Percentiles rank a stretch among this genome's conserved stretches.
Evolutionary conservation across 345 rosid genomes (phyloP).

Genomic region (Brassica incana): DNA sequence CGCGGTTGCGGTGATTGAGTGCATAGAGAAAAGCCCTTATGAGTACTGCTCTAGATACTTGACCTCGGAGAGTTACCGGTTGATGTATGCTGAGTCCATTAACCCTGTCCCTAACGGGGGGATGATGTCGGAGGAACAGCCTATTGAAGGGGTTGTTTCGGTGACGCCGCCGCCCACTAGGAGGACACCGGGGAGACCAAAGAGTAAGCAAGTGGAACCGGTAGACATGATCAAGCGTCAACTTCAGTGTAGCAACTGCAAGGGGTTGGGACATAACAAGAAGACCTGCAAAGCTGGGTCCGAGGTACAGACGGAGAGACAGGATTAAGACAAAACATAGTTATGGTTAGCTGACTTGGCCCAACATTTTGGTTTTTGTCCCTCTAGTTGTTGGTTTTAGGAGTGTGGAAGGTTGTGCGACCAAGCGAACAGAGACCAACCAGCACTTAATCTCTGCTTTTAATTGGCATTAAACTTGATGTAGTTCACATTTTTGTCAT

Average conservation of each 20-base stretch:
- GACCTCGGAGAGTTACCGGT: slow-evolving; percentile 52
- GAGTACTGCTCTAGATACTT: slow-evolving; percentile 83
- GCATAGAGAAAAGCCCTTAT: slow-evolving; percentile 58
- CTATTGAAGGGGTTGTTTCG: slow-evolving; percentile 38
- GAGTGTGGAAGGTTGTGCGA: neutral
- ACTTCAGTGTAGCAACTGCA: slow-evolving; percentile 95
- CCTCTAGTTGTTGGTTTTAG: neutral
- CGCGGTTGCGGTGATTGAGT: slow-evolving; percentile 64
- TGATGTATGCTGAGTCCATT: slow-evolving; percentile 63
- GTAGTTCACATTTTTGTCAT: neutral
- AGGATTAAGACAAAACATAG: neutral
- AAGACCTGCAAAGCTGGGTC: slow-evolving; percentile 70
- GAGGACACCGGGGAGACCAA: slow-evolving; percentile 77
- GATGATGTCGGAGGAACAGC: slow-evolving; percentile 39
- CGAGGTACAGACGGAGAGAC: slow-evolving; percentile 1
- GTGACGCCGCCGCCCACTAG: slow-evolving; percentile 87
- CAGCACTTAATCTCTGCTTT: neutral
- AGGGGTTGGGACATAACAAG: slow-evolving; percentile 93
- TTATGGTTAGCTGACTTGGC: slow-evolving; percentile 27
- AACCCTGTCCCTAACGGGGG: slow-evolving; percentile 70
- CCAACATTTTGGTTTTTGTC: slow-evolving; percentile 13
- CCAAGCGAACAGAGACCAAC: slow-evolving; percentile 6
- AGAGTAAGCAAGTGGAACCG: slow-evolving; percentile 62
- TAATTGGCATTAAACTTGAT: neutral
- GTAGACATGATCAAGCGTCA: slow-evolving; percentile 69